phyloP scores from a whole-genome alignment of 2,329 filamentous ascomycete genomes.

The Phaeosphaeria sp. region DNA sequence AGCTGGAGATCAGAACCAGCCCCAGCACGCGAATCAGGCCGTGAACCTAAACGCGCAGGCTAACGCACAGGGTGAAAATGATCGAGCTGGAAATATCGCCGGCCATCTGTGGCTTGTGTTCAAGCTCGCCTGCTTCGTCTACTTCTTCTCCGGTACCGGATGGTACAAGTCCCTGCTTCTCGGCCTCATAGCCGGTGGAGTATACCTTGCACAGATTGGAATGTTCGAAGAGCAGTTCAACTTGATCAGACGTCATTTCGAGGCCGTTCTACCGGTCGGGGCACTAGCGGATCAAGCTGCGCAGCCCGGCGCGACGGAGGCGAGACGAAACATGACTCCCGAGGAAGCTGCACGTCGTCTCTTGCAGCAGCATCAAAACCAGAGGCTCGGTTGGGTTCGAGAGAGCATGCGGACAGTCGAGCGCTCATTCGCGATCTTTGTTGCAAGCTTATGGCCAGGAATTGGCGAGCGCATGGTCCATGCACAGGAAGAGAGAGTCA shows the following conservation, averaged over 20 bases:
- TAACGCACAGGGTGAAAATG: constrained; percentile 26
- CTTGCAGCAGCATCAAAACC: constrained; percentile 43
- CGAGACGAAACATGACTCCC: constrained; percentile 41
- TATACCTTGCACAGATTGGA: constrained; percentile 53
- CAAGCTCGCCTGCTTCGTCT: constrained; percentile 65
- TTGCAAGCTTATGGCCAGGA: constrained; percentile 68
- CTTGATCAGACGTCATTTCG: constrained; percentile 52
- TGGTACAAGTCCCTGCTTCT: constrained; percentile 52
- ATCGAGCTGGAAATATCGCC: constrained; percentile 34
- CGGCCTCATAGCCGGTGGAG: constrained; percentile 46
- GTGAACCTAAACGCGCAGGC: constrained; percentile 15
- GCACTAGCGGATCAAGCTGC: constrained; percentile 27
- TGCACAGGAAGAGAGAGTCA: constrained; percentile 58
- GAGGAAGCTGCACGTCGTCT: constrained; percentile 52
- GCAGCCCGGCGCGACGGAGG: constrained; percentile 13
- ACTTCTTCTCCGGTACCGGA: constrained; percentile 60
- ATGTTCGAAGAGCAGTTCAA: constrained; percentile 51
- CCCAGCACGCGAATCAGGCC: constrained; percentile 16
- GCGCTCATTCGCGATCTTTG: constrained; percentile 65
- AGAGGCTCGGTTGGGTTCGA: constrained; percentile 38
- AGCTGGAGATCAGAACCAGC: constrained; percentile 8
- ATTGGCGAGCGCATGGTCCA: constrained; percentile 67
- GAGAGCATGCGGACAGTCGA: constrained; percentile 56
- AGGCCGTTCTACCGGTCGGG: constrained; percentile 47
- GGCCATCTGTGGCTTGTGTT: constrained; percentile 64